These are phyloP conservation scores for Imleria badia DNA, from an alignment of 768 basidiomycete genomes.

Conservation along the genomic window DNA sequence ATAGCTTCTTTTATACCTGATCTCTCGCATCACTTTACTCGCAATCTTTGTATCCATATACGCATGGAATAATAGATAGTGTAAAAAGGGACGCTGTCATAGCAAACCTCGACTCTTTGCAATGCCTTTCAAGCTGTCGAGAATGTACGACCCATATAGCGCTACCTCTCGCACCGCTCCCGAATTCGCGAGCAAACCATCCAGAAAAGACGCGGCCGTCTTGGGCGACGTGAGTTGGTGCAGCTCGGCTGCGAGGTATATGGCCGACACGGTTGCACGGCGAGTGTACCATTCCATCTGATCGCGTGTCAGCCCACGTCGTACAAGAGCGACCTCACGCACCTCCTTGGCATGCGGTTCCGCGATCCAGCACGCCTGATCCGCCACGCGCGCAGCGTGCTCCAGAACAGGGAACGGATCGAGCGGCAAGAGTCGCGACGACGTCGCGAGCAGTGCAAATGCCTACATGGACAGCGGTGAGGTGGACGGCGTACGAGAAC, in stretches of 20 bases:
- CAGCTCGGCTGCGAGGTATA: constrained; percentile 78
- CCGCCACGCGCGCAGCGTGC: constrained; percentile 62
- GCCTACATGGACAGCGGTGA: constrained; percentile 45
- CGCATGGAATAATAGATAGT: constrained; percentile 13
- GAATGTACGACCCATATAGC: constrained; percentile 58
- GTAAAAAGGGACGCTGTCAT: constrained; percentile 18
- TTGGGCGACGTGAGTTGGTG: constrained; percentile 79
- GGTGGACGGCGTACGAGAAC: no score
- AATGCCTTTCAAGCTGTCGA: constrained; percentile 72
- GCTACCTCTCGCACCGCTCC: constrained; percentile 51
- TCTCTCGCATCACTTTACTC: constrained; percentile 2
- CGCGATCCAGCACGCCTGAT: constrained; percentile 64
- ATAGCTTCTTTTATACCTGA: constrained; percentile 21
- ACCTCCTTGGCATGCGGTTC: constrained; percentile 61
- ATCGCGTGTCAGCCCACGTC: not conserved
- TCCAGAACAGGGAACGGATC: constrained; percentile 60
- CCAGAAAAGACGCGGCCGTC: constrained; percentile 66
- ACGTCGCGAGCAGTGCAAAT: constrained; percentile 64
- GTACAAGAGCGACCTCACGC: constrained; percentile 17
- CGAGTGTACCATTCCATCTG: constrained; percentile 75
- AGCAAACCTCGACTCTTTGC: constrained; percentile 63
- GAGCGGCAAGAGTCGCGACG: constrained; percentile 47
- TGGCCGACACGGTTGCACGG: constrained; percentile 60
- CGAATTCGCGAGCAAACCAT: constrained; percentile 56
- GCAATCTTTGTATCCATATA: constrained; percentile 20